Base-by-base conservation (phyloP, 352 stramenopile species). In the Phytophthora cactorum region DNA sequence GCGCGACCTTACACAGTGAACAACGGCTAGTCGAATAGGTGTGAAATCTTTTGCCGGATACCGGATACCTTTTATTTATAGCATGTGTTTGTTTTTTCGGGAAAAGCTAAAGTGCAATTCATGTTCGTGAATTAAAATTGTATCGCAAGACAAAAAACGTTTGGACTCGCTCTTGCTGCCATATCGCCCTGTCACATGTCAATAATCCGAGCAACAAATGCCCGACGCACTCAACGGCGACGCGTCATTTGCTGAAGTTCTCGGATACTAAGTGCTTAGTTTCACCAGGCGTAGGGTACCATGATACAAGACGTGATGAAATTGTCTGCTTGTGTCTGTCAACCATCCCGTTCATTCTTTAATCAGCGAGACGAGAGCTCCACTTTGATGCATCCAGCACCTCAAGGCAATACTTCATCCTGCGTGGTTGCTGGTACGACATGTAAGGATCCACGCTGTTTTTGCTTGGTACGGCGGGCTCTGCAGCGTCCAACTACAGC, bases 341-440 rank as follows among this genome's bases (percentile, higher is more conserved):
- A 8, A 3, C 56, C 36, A 8, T 29, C 17, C 50, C n/a, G 12
- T 4, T 38, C 34, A 38, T 4, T 15, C 6, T 29, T 34, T 53
- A 64, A 36, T 46, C 49, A 15, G n/a, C 14, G 22, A 64, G 27
- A 5, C 52, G 32, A 52, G 8, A 56, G 36, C 1, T 66, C 83
- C 83, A 91, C 2, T 76, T 67, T 36, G 65, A 63, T 17, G 72
- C 67, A 58, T 79, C 75, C 39, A 94, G 67, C n/a, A 61, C 46
- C 55, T 94, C 72, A 2, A 94, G 81, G 10, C 68, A 79, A 49
- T 87, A 85, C 52, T 79, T 77, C 41, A 82, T 74, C 49, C 79
- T 90, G 25, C 68, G 82, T 31, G 80, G 81, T 45, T 78, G 74
- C 46, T 91, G 82, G 59, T 91, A 94, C 29, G 71, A 78, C 28